Percentiles rank a stretch among this genome's conserved stretches.
These are phyloP conservation scores for Rhododendron ferrugineum DNA, from an alignment of 148 eudicot genomes.

Conservation along the genomic window DNA sequence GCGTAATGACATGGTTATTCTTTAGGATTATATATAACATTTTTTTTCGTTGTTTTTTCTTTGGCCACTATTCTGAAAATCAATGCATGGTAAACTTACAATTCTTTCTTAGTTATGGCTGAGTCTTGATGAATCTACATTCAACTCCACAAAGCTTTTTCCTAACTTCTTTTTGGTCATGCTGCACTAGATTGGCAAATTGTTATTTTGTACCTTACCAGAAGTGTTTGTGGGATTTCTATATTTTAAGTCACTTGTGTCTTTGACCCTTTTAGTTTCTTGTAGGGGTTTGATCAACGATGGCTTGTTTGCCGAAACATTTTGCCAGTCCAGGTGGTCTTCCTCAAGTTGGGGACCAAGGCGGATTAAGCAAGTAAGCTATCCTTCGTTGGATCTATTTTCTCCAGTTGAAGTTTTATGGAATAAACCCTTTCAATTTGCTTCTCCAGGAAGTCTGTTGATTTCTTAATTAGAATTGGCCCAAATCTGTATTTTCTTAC, in stretches of 20 bases:
- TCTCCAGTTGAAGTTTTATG: not conserved
- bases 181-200: not conserved
- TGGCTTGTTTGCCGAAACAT: conserved; percentile 72
- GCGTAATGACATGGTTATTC: not conserved
- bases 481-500: not conserved
- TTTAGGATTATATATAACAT: not conserved
- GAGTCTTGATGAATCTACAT: not conserved
- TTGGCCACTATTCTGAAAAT: not conserved
- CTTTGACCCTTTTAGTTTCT: conserved; percentile 13
- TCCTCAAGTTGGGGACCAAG: conserved; percentile 91
- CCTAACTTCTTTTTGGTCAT: not conserved
- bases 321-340: conserved; percentile 74
- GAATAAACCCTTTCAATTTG: not conserved
- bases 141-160: not conserved
- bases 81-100: not conserved
- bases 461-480: conserved; percentile 1
- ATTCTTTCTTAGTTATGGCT: not conserved
- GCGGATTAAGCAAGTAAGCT: conserved; percentile 73
- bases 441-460: not conserved
- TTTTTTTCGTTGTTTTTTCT: not conserved
- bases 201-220: not conserved
- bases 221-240: not conserved
- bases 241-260: not conserved
- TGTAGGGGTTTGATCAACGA: conserved; percentile 86
- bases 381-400: not conserved